These are phyloP conservation scores for Sarcodon aspratus DNA, from an alignment of 768 basidiomycete species.

Conservation along the genomic window DNA sequence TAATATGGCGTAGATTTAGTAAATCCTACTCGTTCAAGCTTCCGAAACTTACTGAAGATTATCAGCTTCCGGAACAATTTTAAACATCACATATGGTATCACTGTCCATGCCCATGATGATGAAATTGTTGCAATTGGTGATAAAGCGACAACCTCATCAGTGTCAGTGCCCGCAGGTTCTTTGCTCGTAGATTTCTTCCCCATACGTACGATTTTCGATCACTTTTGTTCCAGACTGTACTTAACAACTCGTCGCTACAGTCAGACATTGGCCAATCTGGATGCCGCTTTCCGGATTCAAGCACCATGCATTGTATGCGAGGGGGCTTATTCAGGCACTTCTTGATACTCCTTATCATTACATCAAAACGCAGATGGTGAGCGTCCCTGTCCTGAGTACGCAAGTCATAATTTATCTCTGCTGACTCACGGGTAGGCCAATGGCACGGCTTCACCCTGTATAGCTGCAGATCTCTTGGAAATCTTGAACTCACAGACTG, in stretches of 20 bases:
- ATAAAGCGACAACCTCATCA: conserved; percentile 9
- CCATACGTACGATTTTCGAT: conserved; percentile 13
- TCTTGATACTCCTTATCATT: conserved; percentile 10
- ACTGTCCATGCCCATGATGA: conserved; percentile 17
- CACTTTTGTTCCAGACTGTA: background rate
- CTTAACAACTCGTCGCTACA: background rate
- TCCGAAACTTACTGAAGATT: conserved; percentile 5
- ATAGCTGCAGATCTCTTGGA: background rate
- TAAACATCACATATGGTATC: conserved; percentile 22
- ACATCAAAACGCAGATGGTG: conserved; percentile 9
- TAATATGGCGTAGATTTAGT: background rate
- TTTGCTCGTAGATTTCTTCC: conserved; percentile 22
- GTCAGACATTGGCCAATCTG: conserved; percentile 12
- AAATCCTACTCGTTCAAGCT: background rate
- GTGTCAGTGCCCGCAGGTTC: conserved; percentile 12
- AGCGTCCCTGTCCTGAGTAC: background rate
- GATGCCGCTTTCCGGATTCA: conserved; percentile 14
- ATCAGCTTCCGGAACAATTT: conserved; percentile 16
- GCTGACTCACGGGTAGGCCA: conserved; percentile 2
- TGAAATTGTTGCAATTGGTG: conserved; percentile 15
- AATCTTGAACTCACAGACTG: background rate
- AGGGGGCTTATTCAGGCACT: conserved; percentile 5
- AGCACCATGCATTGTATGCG: conserved; percentile 7
- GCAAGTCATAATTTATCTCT: no score
- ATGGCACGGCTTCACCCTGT: conserved; percentile 8